Conservation (phyloP, 495 filamentous ascomycete species). For the Bacidia rubella region DNA sequence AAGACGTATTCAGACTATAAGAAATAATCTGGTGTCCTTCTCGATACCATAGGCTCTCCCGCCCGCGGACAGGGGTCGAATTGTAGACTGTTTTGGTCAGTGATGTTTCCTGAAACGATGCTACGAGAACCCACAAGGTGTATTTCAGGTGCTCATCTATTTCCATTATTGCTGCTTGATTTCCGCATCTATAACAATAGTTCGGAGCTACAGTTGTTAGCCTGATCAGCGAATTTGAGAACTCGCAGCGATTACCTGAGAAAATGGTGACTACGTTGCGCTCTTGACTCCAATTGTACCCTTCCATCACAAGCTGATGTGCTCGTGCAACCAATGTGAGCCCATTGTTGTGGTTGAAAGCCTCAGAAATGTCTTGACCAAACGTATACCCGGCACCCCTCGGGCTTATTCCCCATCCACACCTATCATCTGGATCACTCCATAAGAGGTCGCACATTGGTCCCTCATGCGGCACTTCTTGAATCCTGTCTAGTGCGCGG, state of each 20-base stretch:
- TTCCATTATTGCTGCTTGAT: constrained; percentile 99
- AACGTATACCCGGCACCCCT: constrained; percentile 97
- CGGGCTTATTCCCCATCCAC: constrained; percentile 96
- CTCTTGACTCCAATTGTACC: constrained; percentile 97
- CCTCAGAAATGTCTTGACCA: constrained; percentile 97
- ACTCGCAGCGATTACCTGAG: constrained; percentile 47
- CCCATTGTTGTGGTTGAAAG: constrained; percentile 99
- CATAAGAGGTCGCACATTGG: constrained; percentile 98
- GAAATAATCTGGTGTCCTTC: constrained; percentile 96
- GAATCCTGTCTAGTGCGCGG: constrained; percentile 84
- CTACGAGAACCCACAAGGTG: constrained; percentile 71
- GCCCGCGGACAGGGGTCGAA: constrained; percentile 97
- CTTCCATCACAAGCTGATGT: constrained; percentile 96
- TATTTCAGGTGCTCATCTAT: constrained; percentile 99
- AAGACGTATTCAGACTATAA: constrained; percentile 38
- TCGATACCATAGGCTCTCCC: constrained; percentile 96
- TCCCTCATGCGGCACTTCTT: constrained; percentile 96
- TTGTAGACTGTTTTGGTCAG: constrained; percentile 60
- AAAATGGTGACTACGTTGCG: constrained; percentile 98
- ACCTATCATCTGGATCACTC: constrained; percentile 96
- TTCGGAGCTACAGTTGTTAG: constrained; percentile 57
- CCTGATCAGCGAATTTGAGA: constrained; percentile 10
- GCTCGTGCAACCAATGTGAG: constrained; percentile 88
- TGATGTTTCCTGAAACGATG: not conserved
- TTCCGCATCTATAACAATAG: constrained; percentile 96